These are phyloP conservation scores for Zangia roseola DNA, from an alignment of 768 basidiomycete species.

Conservation along the genomic window DNA sequence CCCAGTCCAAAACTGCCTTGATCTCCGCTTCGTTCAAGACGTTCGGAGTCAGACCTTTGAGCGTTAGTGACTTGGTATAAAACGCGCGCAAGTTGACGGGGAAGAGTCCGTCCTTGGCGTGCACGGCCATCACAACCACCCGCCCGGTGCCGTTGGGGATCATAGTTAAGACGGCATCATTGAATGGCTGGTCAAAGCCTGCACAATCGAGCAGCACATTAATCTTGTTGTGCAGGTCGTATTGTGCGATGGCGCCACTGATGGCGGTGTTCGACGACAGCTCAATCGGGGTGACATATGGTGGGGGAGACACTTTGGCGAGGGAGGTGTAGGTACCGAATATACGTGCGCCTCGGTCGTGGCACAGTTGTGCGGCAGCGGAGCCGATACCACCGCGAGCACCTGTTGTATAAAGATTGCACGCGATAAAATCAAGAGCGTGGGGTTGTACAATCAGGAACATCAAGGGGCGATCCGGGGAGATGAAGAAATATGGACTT, in stretches of 20 bases:
- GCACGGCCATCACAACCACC: slow-evolving; percentile 35
- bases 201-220: slow-evolving; percentile 36
- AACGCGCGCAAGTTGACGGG: slow-evolving; percentile 31
- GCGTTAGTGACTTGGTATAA: slow-evolving; percentile 30
- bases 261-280: slow-evolving; percentile 32
- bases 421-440: too few relatives aligned
- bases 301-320: slow-evolving; percentile 19
- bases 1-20: slow-evolving; percentile 28
- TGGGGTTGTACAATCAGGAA: too few relatives aligned
- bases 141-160: slow-evolving; percentile 32
- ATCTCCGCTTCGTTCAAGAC: slow-evolving; percentile 20
- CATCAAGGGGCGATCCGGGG: too few relatives aligned
- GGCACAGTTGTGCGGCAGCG: slow-evolving; percentile 33
- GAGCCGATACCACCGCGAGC: slow-evolving; percentile 36
- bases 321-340: slow-evolving; percentile 37
- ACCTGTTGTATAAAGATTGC: slow-evolving; percentile 14
- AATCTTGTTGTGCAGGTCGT: slow-evolving; percentile 29
- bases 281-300: slow-evolving; percentile 33
- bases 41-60: slow-evolving; percentile 33
- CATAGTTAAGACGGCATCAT: slow-evolving; percentile 35
- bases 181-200: slow-evolving; percentile 32
- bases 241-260: slow-evolving; percentile 27
- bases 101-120: slow-evolving; percentile 32
- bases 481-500: background rate
- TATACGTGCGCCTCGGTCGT: slow-evolving; percentile 30